Conservation (phyloP, 148 eudicot species). For the Heliosperma pusillum region DNA sequence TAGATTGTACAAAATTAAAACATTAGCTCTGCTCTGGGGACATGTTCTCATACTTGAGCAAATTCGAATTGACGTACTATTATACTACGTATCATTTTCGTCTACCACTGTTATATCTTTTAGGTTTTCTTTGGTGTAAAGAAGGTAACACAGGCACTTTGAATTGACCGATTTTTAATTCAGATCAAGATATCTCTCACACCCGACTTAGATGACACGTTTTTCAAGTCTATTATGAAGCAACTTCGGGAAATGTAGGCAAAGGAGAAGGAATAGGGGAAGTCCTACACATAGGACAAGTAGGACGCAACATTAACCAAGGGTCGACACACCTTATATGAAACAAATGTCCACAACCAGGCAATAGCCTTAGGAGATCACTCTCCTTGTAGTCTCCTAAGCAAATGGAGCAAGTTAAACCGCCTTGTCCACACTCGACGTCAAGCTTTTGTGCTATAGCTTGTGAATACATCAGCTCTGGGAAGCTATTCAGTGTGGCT, state of each 20-base stretch:
- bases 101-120: neutral
- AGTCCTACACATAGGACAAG: slow-evolving; percentile 81
- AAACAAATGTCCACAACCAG: slow-evolving; percentile 78
- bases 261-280: slow-evolving; percentile 78
- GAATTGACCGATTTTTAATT: too few species aligned
- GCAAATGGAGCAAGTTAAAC: slow-evolving; percentile 65
- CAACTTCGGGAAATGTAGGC: slow-evolving; percentile 67
- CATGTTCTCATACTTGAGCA: too few species aligned
- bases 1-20: too few species aligned
- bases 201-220: too few species aligned
- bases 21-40: too few species aligned
- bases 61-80: too few species aligned
- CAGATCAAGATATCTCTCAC: too few species aligned
- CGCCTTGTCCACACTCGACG: neutral
- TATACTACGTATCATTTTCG: too few species aligned
- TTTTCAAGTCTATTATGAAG: slow-evolving; percentile 37
- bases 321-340: slow-evolving; percentile 84
- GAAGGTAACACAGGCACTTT: too few species aligned
- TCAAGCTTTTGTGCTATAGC: neutral
- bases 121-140: too few species aligned
- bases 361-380: slow-evolving; percentile 59
- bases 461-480: slow-evolving; percentile 3
- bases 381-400: slow-evolving; percentile 62
- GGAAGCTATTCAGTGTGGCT: slow-evolving; percentile 7
- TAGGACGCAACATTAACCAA: slow-evolving; percentile 68